Conservation (phyloP, 73 alveolate genomes). For the Symbiodinium natans region DNA sequence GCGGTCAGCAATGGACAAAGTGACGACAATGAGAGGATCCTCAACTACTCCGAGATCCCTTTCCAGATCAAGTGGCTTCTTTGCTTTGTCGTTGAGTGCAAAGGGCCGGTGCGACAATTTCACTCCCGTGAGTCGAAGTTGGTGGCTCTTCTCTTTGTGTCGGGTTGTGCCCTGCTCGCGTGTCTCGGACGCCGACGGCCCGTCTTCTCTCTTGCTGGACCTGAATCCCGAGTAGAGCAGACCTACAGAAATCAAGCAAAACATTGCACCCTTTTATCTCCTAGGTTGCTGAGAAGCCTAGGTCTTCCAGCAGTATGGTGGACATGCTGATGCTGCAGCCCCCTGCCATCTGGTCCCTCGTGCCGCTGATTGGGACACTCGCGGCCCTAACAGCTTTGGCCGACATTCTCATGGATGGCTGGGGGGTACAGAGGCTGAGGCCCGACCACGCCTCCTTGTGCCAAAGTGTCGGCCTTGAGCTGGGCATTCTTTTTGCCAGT, state of each 20-base stretch:
- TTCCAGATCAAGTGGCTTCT: background rate
- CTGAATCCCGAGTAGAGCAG: too few species aligned
- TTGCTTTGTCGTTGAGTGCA: background rate
- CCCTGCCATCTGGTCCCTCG: background rate
- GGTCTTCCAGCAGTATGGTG: background rate
- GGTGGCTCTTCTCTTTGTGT: background rate
- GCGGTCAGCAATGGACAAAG: background rate
- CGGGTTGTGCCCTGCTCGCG: background rate
- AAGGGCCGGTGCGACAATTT: background rate
- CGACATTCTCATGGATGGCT: background rate
- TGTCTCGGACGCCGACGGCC: too few species aligned
- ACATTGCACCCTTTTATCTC: too few species aligned
- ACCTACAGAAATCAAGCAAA: too few species aligned
- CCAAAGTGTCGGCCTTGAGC: background rate
- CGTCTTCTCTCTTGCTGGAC: too few species aligned
- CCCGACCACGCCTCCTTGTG: background rate
- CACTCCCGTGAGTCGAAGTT: background rate
- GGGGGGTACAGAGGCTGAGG: background rate
- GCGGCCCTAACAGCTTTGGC: background rate
- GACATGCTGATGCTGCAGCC: background rate
- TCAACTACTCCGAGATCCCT: background rate
- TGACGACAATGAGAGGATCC: background rate
- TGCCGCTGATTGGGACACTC: background rate
- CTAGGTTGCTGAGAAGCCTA: too few species aligned
- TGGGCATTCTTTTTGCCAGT: background rate